phyloP scores from a whole-genome alignment of 2,329 filamentous ascomycete species.

The Calonectria hawksworthii region DNA sequence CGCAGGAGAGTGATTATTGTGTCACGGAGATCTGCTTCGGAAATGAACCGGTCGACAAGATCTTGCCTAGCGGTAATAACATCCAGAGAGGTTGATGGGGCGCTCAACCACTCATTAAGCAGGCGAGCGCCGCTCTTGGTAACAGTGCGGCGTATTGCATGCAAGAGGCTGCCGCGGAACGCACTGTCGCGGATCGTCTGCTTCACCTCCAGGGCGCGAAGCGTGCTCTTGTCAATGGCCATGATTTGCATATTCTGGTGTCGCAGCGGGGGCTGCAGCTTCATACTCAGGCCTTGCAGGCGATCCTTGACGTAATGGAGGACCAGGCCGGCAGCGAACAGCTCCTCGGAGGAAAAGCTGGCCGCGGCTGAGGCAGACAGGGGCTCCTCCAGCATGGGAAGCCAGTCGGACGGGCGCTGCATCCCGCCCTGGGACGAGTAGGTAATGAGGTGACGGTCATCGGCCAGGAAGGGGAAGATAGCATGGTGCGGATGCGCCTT shows the following conservation, averaged over 20 bases:
- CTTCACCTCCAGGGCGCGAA: slow-evolving; percentile 90
- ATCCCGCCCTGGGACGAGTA: slow-evolving; percentile 70
- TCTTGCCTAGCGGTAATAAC: slow-evolving; percentile 86
- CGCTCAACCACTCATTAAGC: slow-evolving; percentile 86
- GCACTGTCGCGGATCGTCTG: slow-evolving; percentile 85
- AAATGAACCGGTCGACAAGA: slow-evolving; percentile 82
- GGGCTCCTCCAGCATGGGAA: slow-evolving; percentile 80
- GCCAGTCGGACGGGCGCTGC: slow-evolving; percentile 75
- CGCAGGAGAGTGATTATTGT: slow-evolving; percentile 77
- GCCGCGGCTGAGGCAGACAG: slow-evolving; percentile 66
- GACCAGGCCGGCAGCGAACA: slow-evolving; percentile 83
- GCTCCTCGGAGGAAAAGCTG: slow-evolving; percentile 77
- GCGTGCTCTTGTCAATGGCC: slow-evolving; percentile 91
- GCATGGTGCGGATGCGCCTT: slow-evolving; percentile 70
- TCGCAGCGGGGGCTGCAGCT: slow-evolving; percentile 85
- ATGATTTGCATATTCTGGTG: slow-evolving; percentile 83
- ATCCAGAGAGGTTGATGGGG: slow-evolving; percentile 88
- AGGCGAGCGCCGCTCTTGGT: slow-evolving; percentile 92
- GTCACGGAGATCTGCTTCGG: slow-evolving; percentile 77
- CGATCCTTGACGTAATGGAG: slow-evolving; percentile 87
- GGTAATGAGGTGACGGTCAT: slow-evolving; percentile 83
- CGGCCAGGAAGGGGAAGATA: slow-evolving; percentile 77
- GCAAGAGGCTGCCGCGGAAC: slow-evolving; percentile 87
- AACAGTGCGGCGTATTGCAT: slow-evolving; percentile 89
- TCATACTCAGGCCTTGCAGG: slow-evolving; percentile 82